phyloP scores from a whole-genome alignment of 2,329 filamentous ascomycete genomes.

The Xylogone sp. region DNA sequence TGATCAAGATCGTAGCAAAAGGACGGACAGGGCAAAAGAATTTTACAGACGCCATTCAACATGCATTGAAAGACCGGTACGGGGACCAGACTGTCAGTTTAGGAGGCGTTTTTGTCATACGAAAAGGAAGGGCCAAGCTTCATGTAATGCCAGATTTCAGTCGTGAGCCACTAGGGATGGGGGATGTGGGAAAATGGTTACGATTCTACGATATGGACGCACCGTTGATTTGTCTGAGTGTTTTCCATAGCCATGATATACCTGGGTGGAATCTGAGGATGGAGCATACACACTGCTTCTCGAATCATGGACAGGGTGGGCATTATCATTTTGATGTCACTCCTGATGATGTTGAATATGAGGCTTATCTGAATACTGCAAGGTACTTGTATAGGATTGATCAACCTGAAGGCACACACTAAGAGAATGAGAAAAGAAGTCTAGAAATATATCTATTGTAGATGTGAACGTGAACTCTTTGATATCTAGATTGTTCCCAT shows the following conservation, averaged over 20 bases:
- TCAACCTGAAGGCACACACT: neutral
- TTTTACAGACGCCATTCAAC: constrained; percentile 31
- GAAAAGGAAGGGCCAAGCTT: constrained; percentile 31
- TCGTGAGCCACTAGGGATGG: constrained; percentile 24
- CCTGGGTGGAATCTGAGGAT: constrained; percentile 34
- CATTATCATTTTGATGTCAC: constrained; percentile 41
- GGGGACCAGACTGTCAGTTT: constrained; percentile 34
- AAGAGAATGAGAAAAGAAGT: neutral
- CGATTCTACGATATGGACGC: constrained; percentile 33
- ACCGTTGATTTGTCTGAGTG: constrained; percentile 36
- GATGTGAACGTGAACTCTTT: no score
- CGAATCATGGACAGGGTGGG: constrained; percentile 32
- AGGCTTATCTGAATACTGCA: constrained; percentile 42
- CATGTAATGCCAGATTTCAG: constrained; percentile 44
- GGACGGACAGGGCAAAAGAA: constrained; percentile 26
- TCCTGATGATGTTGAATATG: constrained; percentile 37
- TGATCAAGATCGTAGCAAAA: constrained; percentile 33
- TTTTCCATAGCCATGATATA: constrained; percentile 37
- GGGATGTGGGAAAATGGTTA: constrained; percentile 35
- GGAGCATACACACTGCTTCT: constrained; percentile 46
- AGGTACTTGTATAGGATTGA: constrained; percentile 37
- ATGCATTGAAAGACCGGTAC: constrained; percentile 26
- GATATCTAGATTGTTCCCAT: no score
- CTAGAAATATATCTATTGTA: neutral
- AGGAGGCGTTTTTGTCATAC: constrained; percentile 38